Evolutionary conservation across 176 grass and related monocot genomes (phyloP), one percentile per base, ranked within the genome.

Genomic region (Eragrostis curvula): DNA sequence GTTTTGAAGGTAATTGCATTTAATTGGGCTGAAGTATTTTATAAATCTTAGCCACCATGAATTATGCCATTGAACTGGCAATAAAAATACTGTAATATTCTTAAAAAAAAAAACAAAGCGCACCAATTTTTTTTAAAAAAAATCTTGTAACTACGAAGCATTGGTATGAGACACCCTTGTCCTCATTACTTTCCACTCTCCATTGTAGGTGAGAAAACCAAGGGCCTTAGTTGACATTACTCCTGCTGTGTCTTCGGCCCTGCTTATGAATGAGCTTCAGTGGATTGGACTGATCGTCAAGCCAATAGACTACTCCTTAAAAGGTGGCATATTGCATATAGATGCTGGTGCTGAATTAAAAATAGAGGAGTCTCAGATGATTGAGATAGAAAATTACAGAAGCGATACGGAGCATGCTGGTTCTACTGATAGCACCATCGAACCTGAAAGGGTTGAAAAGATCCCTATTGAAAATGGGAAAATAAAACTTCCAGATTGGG

Each of bases 231-330:
- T 99, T 84, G 93, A 99, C 86, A 96, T 99, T 79, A 85, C 91
- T 49, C 88, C 87, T 83, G 97, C 83, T 59, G 93, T 99, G 39
- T 96, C 93, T 30, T 96, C 97, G 43, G 90, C 87, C 23, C 88
- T 99, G 63, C 91, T 96, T 76, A 96, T 99, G 93, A 94, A 96
- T 88, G 97, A 96, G 73, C 91, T 96, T 59, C 97, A 99, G 79
- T 99, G 91, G 97, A 89, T 99, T 52, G 97, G 97, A 53, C 82
- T 99, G 80, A 94, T 99, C 49, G 89, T 99, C 78, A 99, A 90
- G 67, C 89, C 97, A 77, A 89, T 96, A 85, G 70, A 96, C 65
- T 99, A 99, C 86, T 94, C 97, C 80, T 86, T 99, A 46, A 99
- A 90, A 87, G 93, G 83, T 83, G 89, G 90, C 74, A 88, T 96